A percentile compares a stretch with the other conserved stretches of the same genome.
phyloP scores from a whole-genome alignment of 2,329 filamentous ascomycete species.

The Neocatenulostroma microsporum region DNA sequence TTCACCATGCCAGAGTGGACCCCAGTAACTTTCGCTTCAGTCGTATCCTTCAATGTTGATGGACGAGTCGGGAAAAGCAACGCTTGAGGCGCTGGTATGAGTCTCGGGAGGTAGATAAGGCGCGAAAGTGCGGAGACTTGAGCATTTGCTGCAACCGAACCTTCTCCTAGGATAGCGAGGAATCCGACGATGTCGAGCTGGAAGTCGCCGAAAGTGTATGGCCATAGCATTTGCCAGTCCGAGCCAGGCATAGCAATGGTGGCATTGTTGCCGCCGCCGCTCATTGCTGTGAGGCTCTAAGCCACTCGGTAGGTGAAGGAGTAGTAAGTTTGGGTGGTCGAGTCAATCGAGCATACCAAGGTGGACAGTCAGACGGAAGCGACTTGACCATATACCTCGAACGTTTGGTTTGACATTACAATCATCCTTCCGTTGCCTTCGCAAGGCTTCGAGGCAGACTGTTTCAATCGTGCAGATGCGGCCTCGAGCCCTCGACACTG shows the following conservation, averaged over 20 bases:
- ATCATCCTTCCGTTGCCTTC: too few species aligned
- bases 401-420: too few species aligned
- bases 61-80: constrained; percentile 41
- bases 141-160: constrained; percentile 43
- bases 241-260: constrained; percentile 20
- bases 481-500: neutral
- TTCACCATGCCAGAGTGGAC: constrained; percentile 43
- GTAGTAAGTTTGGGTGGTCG: neutral
- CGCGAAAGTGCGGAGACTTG: constrained; percentile 44
- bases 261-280: constrained; percentile 20
- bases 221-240: constrained; percentile 30
- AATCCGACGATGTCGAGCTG: constrained; percentile 51
- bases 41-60: constrained; percentile 33
- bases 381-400: too few species aligned
- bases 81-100: constrained; percentile 45
- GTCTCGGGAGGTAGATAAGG: constrained; percentile 43
- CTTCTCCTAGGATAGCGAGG: constrained; percentile 47
- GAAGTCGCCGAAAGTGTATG: constrained; percentile 32
- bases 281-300: constrained; percentile 13
- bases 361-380: too few species aligned
- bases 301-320: neutral
- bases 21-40: constrained; percentile 35
- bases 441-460: too few species aligned
- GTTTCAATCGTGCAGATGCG: too few species aligned
- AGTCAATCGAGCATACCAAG: too few species aligned